These are phyloP conservation scores for Pycnococcus provasolii DNA, from an alignment of 139 green algal species.

Conservation along the genomic window DNA sequence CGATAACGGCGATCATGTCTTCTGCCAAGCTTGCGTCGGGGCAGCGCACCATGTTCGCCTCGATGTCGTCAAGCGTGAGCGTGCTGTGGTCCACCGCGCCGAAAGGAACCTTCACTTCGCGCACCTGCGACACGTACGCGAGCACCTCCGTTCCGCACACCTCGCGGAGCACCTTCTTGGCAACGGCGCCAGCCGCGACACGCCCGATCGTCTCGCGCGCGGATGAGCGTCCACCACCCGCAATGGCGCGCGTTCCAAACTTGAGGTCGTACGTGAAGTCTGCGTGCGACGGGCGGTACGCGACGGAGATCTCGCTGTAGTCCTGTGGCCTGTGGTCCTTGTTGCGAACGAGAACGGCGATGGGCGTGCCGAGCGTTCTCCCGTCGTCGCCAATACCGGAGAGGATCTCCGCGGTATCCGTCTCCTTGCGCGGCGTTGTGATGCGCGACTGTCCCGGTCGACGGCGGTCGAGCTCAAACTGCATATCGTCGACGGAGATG, in stretches of 20 bases:
- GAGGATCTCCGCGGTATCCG: constrained; percentile 83
- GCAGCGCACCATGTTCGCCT: constrained; percentile 91
- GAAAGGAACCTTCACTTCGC: constrained; percentile 12
- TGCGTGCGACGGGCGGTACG: constrained; percentile 87
- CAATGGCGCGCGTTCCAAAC: constrained; percentile 91
- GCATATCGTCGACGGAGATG: constrained; percentile 68
- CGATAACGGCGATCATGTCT: constrained; percentile 86
- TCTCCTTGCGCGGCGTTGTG: constrained; percentile 91
- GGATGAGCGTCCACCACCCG: constrained; percentile 85
- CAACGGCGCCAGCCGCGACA: constrained; percentile 89
- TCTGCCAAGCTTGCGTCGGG: constrained; percentile 71
- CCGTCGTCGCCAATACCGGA: constrained; percentile 62
- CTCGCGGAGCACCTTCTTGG: constrained; percentile 87
- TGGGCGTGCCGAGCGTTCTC: constrained; percentile 77
- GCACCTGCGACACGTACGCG: constrained; percentile 78
- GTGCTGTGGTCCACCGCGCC: constrained; percentile 51
- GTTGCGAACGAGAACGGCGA: constrained; percentile 91
- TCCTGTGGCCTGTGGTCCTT: constrained; percentile 68
- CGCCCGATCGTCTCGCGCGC: constrained; percentile 93
- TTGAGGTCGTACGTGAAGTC: constrained; percentile 99
- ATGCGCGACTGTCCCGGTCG: constrained; percentile 91
- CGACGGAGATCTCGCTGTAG: constrained; percentile 37
- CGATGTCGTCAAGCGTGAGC: constrained; percentile 78
- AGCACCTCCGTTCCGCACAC: constrained; percentile 69
- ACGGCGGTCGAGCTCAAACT: constrained; percentile 65